Base-by-base conservation (phyloP, 495 filamentous ascomycete genomes). In the Penicillium ochrochloron region DNA sequence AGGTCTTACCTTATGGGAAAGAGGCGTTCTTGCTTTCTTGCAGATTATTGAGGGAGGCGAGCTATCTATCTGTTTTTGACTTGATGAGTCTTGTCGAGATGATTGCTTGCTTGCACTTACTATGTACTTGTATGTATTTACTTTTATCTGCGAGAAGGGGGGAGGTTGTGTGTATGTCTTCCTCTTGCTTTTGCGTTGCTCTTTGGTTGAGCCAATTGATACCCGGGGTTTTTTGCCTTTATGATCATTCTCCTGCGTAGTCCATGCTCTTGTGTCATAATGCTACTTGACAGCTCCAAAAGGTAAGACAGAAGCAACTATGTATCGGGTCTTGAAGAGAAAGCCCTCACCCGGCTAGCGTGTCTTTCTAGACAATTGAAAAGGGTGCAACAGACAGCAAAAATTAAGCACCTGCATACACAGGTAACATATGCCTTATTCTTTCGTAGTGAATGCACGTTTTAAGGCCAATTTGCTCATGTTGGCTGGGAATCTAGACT, bases 121-220 rank as follows among this genome's bases (percentile, higher is more conserved):
- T 56, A 21, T 65, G 64, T 67, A 66, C 61, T 64, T 67, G 39
- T 64, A 70, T 31, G 44, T 48, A 25, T 48, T 51, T 15, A 11
- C 23, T 50, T 29, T 29, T 52, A 31, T 52, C 25, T 52, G 48
- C 25, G 48, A 52, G 48, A 31, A 31, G 46, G 21, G 48, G 48
- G 48, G 25, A 52, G 48, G 14, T 52, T 52, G 48, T 52, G 31
- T 62, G 53, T 66, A 63, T 63, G 55, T 25, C 39, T 42, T 42
- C 14, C 39, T 42, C 2, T 42, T 39, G 35, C 35, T 14, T 3
- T 44, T 44, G 41, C 41, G 21, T 44, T 54, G 54, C 60, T 54
- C 35, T 52, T 59, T 59, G 39, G 48, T 29, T 57, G 60, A 59
- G 64, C 48, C 46, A 70, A 64, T 69, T 70, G 67, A 70, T 70